Conservation (phyloP, 345 rosid species). For the Populus nigra region DNA sequence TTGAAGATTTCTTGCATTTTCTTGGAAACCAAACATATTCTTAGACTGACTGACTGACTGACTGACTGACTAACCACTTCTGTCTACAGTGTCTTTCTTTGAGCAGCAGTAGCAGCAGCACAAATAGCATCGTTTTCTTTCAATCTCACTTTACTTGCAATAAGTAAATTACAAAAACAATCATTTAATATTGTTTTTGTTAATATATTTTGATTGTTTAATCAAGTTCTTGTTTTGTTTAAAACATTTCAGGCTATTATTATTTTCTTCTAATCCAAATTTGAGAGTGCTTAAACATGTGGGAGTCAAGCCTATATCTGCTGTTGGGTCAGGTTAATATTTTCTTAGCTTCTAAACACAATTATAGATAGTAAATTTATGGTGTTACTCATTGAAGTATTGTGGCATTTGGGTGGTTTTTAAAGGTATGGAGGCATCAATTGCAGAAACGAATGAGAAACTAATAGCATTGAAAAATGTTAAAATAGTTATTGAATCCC, state of each 20-base stretch:
- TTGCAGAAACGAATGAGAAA: constrained; percentile 41
- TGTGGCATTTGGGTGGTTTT: constrained; percentile 5
- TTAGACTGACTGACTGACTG: no score
- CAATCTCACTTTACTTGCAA: no score
- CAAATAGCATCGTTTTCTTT: background rate
- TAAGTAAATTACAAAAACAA: no score
- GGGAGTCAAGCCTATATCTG: constrained; percentile 33
- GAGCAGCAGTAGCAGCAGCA: background rate
- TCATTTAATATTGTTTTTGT: no score
- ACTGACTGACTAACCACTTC: no score
- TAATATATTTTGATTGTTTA: no score
- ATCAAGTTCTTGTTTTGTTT: no score
- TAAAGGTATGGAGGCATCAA: constrained; percentile 50
- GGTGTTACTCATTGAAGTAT: background rate
- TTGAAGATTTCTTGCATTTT: no score
- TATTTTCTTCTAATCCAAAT: constrained; percentile 7
- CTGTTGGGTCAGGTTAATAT: constrained; percentile 45
- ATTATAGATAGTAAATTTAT: background rate
- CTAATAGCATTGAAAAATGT: constrained; percentile 44
- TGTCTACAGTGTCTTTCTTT: no score
- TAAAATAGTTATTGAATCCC: constrained; percentile 46
- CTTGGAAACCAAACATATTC: no score
- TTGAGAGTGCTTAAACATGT: constrained; percentile 4
- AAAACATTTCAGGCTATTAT: constrained; percentile 14
- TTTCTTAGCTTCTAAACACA: background rate